Conservation (phyloP, 306 rosid species). For the Carpinus viminea region DNA sequence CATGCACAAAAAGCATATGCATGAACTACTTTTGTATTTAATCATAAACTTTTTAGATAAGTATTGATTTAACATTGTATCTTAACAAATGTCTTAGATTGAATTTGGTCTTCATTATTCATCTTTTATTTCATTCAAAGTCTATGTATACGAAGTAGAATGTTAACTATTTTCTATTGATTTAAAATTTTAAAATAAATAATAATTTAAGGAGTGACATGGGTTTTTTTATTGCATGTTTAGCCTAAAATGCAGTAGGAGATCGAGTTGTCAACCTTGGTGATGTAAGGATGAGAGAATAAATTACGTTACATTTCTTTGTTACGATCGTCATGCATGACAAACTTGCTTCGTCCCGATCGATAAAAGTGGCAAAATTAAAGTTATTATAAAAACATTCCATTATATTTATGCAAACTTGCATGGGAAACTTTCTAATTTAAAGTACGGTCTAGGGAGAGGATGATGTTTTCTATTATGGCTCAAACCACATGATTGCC, state of each 20-base stretch:
- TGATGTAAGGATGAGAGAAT: constrained; percentile 5
- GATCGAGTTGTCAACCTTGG: background rate
- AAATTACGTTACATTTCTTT: background rate
- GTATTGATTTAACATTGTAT: too few species aligned
- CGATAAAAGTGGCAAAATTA: background rate
- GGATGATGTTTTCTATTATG: constrained; percentile 19
- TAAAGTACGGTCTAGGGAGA: constrained; percentile 2
- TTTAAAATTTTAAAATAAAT: too few species aligned
- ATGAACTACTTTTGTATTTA: too few species aligned
- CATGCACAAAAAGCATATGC: too few species aligned
- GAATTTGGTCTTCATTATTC: too few species aligned
- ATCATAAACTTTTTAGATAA: too few species aligned
- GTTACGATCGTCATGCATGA: constrained; percentile 33
- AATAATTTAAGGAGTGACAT: too few species aligned
- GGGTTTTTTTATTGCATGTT: too few species aligned
- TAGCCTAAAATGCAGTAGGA: background rate
- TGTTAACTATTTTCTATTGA: too few species aligned
- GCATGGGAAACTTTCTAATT: constrained; percentile 4
- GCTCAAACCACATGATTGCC: constrained; percentile 29
- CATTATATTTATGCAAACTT: background rate
- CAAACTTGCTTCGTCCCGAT: constrained; percentile 13
- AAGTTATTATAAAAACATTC: constrained; percentile 18
- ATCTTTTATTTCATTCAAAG: too few species aligned
- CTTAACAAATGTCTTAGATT: too few species aligned
- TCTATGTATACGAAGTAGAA: too few species aligned